phyloP scores from a whole-genome alignment of 164 flowering plant genomes.

The Umbellularia californica region DNA sequence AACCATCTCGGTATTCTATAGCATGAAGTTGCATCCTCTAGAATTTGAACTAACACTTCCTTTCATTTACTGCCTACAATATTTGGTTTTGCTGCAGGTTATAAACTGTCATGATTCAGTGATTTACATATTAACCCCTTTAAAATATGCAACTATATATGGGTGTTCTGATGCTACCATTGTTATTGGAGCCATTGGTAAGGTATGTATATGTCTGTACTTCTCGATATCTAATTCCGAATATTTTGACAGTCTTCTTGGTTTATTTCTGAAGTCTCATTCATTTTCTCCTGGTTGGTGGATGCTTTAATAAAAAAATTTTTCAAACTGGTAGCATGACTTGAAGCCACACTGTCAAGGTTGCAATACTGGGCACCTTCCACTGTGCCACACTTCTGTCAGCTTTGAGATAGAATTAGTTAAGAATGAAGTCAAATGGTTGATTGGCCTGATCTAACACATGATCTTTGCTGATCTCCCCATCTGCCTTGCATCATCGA shows the following conservation, averaged over 20 bases:
- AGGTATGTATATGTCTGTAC: slow-evolving; percentile 42
- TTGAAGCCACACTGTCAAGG: no score
- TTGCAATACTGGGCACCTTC: no score
- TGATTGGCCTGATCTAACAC: neutral
- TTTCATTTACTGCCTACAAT: neutral
- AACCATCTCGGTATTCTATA: neutral
- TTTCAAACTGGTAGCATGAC: no score
- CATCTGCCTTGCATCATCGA: no score
- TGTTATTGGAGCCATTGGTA: slow-evolving; percentile 96
- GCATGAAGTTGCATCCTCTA: neutral
- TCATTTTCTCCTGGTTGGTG: neutral
- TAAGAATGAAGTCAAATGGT: neutral
- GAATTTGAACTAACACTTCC: neutral
- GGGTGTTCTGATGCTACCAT: slow-evolving; percentile 98
- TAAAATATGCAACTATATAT: slow-evolving; percentile 84
- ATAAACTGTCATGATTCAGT: slow-evolving; percentile 91
- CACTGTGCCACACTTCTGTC: no score
- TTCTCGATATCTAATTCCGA: no score
- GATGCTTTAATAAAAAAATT: no score
- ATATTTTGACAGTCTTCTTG: neutral
- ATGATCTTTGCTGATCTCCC: neutral
- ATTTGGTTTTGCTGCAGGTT: slow-evolving; percentile 46
- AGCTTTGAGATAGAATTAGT: neutral
- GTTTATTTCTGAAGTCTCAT: neutral
- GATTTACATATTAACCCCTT: slow-evolving; percentile 85